Base-by-base conservation (phyloP, 768 basidiomycete species). In the Lentinula detonsa region DNA sequence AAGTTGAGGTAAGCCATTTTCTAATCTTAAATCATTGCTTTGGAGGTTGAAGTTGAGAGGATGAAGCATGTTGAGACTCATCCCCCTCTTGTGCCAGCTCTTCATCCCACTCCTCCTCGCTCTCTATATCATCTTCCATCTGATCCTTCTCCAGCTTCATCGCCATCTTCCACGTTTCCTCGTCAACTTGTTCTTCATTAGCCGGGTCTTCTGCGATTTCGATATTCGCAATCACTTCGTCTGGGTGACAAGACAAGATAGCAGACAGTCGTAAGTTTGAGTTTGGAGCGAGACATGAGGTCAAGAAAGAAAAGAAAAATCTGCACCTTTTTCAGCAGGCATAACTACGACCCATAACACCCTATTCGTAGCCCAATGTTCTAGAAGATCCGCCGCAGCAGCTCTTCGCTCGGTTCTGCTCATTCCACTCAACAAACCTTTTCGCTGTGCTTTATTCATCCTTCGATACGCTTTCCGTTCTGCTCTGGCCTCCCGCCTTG, bases 271-370 rank as follows among this genome's bases (percentile, higher is more conserved):
- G 28, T 28, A 1, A 54, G 16, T 1, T 61, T 42, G 10, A 54
- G 42, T 34, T 16, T 4, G 28, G 28, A 28, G 28, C 28, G 2
- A 4, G 28, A 28, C 28, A 28, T 28, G 28, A 4, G 23, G 23
- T 23, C 23, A 23, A 23, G 31, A 54, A 54, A 28, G 11, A 28
- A 18, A 6, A 43, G n/a, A 8, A 59, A 52, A 3, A 28, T 28
- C 28, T 28, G 28, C 3, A 67, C 65, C 68, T 28, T 66, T 57
- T 5, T 67, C 65, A 21, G 64, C 61, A 61, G 60, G 65, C 63
- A 67, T 63, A 23, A 70, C 63, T 10, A 70, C 69, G 35, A 70
- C 60, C 69, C 69, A 70, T 6, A 68, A 48, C 4, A 68, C 54
- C 13, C 57, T 59, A 45, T 65, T 54, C 40, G 65, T 63, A 33